Evolutionary conservation across 1,284 basidiomycete genomes (phyloP), one percentile per base, ranked within the genome.

Genomic region (Rugosomyces carneus): DNA sequence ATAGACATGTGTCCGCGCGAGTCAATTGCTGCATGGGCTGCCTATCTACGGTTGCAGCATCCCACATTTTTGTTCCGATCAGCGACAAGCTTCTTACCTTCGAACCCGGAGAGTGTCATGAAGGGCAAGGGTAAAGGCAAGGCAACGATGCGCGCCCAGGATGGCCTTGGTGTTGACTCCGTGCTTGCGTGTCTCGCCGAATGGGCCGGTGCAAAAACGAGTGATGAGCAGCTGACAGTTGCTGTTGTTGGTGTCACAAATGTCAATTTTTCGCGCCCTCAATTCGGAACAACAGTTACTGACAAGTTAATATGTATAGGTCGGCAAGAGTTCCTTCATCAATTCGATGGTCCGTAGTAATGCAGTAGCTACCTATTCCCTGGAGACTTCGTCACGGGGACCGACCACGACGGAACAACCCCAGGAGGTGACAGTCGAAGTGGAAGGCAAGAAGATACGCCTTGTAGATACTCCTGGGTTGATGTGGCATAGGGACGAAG

Each of bases 391-490:
- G 18, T 73, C 70, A 19, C 70, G 74, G 31, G 74, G 75, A 13
- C 81, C 84, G 1, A 84, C 80, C 3, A 93, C 90, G 0, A 89
- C 84, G 13, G 69, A 72, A 13, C 70, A 78, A 20, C 75, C 84
- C 5, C 83, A 84, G 57, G 79, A 87, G 54, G 72, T 82, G n/a
- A 63, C 68, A 0, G 47, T 78, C 2, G 70, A 76, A 50, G 53
- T 70, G 1, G 68, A 62, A 5, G 71, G 65, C 20, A 69, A 68
- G 49, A 62, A 65, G 41, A 68, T 91, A 50, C 73, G 73, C 23
- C 57, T 93, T 46, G 81, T 93, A 56, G 91, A 94, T 64, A 93
- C 89, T 0, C 91, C 91, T 20, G 91, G 91, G n/a, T 67, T 90
- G 48, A 71, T 78, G 39, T 85, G 81, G 72, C 66, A 64, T 47